Evolutionary conservation across 306 rosid species (phyloP).

Genomic region (Senna tora): DNA sequence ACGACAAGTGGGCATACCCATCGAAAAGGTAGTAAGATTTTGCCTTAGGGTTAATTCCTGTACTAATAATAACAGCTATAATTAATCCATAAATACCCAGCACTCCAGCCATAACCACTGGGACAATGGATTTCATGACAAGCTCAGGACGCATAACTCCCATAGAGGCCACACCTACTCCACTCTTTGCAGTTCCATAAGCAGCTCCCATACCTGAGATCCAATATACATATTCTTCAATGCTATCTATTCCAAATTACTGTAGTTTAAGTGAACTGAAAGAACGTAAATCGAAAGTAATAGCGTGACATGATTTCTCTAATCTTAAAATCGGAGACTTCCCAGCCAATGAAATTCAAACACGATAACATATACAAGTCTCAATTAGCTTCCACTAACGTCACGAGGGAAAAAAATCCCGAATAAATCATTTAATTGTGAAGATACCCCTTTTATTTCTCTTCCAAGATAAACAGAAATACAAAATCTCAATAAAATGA

Average conservation of each 20-base stretch:
- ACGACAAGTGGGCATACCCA: conserved; percentile 83
- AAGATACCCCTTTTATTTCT: neutral
- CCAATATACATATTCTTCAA: neutral
- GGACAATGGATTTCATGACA: conserved; percentile 82
- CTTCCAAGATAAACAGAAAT: neutral
- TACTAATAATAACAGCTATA: conserved; percentile 76
- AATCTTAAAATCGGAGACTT: neutral
- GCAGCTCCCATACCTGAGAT: conserved; percentile 79
- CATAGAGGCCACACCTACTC: conserved; percentile 85
- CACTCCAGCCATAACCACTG: conserved; percentile 87
- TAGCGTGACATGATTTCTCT: neutral
- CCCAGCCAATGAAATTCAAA: neutral
- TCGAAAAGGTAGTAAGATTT: conserved; percentile 74
- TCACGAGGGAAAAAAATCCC: neutral
- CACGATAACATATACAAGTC: neutral
- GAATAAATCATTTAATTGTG: neutral
- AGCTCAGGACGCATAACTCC: conserved; percentile 87
- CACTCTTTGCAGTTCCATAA: conserved; percentile 81
- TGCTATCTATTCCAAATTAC: neutral
- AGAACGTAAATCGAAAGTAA: neutral
- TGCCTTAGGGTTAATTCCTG: conserved; percentile 81
- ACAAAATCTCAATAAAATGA: neutral
- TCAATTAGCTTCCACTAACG: neutral
- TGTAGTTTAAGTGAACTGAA: neutral
- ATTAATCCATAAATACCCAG: conserved; percentile 75